Base-by-base conservation (phyloP, 768 basidiomycete species). In the Trametes cingulata region DNA sequence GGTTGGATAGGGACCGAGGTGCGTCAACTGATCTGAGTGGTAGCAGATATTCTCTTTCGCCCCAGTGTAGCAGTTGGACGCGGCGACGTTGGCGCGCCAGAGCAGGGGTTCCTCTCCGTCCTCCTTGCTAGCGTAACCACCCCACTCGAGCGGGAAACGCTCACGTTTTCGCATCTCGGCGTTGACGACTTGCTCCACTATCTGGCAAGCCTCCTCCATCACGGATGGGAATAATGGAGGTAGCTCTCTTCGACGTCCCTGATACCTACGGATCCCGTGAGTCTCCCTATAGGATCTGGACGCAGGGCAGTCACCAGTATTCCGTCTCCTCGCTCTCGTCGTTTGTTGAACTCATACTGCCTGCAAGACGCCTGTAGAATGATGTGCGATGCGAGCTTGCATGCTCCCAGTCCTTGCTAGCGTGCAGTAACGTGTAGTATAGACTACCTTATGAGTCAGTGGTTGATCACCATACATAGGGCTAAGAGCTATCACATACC, bases 21-120 rank as follows among this genome's bases (percentile, higher is more conserved):
- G 87, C 0, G 91, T 91, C 55, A 91, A 72, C 54, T 89, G 88
- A 71, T 93, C 91, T 4, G 91, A 86, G 70, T 93, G 92, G 68
- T 82, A 86, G 0, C 92, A 92, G 3, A 93, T 91, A 50, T 85
- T 84, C 71, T 92, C 91, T 68, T 87, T 86, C 37, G 82, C 80
- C 17, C 91, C 91, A 68, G 87, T 83, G 61, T 93, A 93, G 64
- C 91, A 88, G 65, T 93, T 93, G 2, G 91, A 84, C 0, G 91
- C 91, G 2, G 91, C 91, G 20, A 93, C 91, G 64, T 93, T 93
- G 1, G 91, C 92, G 53, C 83, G 78, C 91, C 92, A 93, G 6
- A 72, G 63, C 37, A 70, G 37, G 13, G 54, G 58, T 17, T 63
- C 60, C 13, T 63, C 64, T 3, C 61, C 57, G 14, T 61, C 58